Conservation (phyloP, 345 rosid genomes). For the Eucalyptus pauciflora region DNA sequence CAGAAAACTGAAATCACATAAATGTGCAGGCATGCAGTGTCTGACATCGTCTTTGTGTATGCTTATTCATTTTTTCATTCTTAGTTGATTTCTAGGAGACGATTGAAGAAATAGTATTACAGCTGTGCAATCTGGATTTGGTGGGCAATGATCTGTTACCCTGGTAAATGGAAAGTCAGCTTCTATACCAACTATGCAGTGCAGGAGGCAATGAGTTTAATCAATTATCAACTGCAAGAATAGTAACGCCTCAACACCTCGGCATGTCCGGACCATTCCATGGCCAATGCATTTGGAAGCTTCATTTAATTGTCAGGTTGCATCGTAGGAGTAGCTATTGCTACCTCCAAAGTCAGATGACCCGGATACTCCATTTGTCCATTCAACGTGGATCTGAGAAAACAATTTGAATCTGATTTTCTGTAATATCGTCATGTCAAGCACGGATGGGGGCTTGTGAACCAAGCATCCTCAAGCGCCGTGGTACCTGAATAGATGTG, state of each 20-base stretch:
- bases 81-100: background rate
- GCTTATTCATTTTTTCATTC: background rate
- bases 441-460: background rate
- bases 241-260: conserved; percentile 12
- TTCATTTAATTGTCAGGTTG: conserved; percentile 26
- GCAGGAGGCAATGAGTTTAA: conserved; percentile 36
- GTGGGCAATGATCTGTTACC: conserved; percentile 36
- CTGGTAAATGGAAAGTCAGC: conserved; percentile 28
- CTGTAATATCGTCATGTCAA: background rate
- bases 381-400: background rate
- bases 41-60: background rate
- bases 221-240: conserved; percentile 28
- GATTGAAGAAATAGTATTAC: background rate
- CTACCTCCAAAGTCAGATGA: conserved; percentile 29
- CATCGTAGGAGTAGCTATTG: conserved; percentile 3
- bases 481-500: background rate
- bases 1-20: background rate
- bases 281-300: conserved; percentile 35
- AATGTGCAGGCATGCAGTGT: background rate
- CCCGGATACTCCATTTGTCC: conserved; percentile 5
- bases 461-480: background rate
- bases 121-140: conserved; percentile 19
- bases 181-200: conserved; percentile 39
- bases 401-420: background rate
- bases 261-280: conserved; percentile 43